phyloP scores from a whole-genome alignment of 306 rosid genomes.

The Trifolium dubium region DNA sequence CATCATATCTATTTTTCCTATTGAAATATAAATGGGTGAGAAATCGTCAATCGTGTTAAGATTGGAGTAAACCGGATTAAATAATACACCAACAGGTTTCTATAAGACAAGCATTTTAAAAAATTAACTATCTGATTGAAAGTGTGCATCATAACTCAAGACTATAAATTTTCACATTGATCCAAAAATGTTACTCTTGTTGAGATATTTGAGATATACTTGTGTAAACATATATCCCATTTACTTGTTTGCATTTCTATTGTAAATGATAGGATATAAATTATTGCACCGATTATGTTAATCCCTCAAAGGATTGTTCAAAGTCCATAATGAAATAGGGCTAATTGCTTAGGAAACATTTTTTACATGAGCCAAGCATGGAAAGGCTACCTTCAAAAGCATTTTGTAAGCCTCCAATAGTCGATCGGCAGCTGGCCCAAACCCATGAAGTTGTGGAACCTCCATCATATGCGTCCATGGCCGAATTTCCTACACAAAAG shows the following conservation, averaged over 20 bases:
- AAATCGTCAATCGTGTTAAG: neutral
- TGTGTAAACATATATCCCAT: neutral
- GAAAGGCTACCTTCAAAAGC: constrained; percentile 79
- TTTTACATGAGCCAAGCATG: neutral
- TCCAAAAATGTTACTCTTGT: neutral
- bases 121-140: neutral
- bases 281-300: neutral
- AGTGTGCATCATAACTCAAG: neutral
- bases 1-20: neutral
- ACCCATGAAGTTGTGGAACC: constrained; percentile 98
- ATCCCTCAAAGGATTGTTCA: too few species aligned
- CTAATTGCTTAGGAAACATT: neutral
- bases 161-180: constrained; percentile 5
- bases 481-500: constrained; percentile 76
- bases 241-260: too few species aligned
- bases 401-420: constrained; percentile 92
- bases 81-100: neutral
- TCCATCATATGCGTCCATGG: constrained; percentile 99
- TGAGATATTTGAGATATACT: neutral
- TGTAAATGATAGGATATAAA: neutral
- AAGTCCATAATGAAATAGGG: neutral
- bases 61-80: neutral
- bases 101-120: neutral
- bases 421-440: constrained; percentile 96
- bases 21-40: neutral